Conservation (phyloP, 1,284 basidiomycete species). For the Melanopsichium pennsylvanicum region DNA sequence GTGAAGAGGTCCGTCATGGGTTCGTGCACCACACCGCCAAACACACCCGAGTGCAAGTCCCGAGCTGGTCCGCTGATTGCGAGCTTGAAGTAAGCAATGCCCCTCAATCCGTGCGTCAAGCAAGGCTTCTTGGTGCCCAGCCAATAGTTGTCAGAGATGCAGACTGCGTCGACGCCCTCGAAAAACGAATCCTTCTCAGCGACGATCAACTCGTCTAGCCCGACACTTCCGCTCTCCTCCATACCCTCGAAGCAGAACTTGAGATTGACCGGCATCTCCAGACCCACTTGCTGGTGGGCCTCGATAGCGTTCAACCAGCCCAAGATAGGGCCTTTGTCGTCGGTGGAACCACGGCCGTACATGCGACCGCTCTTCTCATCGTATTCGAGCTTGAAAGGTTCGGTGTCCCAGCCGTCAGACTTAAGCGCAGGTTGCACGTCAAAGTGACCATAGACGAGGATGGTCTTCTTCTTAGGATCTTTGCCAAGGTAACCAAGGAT, state of each 20-base stretch:
- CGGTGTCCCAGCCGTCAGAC: slow-evolving; percentile 81
- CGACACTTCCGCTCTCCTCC: slow-evolving; percentile 95
- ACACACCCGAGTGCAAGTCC: slow-evolving; percentile 84
- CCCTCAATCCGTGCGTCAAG: slow-evolving; percentile 71
- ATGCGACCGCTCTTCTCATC: slow-evolving; percentile 76
- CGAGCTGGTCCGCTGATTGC: slow-evolving; percentile 82
- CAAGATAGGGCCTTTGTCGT: slow-evolving; percentile 68
- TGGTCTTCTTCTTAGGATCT: slow-evolving; percentile 85
- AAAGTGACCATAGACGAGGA: slow-evolving; percentile 79
- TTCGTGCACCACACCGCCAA: slow-evolving; percentile 67
- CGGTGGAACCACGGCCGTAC: slow-evolving; percentile 76
- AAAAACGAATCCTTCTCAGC: slow-evolving; percentile 85
- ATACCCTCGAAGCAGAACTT: slow-evolving; percentile 94
- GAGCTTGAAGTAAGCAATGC: slow-evolving; percentile 87
- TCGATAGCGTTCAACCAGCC: slow-evolving; percentile 96
- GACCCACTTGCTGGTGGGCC: slow-evolving; percentile 77
- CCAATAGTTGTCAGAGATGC: slow-evolving; percentile 73
- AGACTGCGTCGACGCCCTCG: slow-evolving; percentile 89
- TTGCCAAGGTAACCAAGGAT: slow-evolving; percentile 79
- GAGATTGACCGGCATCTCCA: slow-evolving; percentile 90
- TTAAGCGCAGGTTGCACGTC: slow-evolving; percentile 70
- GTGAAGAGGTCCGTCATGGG: slow-evolving; percentile 74
- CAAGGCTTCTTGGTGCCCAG: slow-evolving; percentile 67
- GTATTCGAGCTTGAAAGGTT: slow-evolving; percentile 83
- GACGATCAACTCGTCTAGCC: slow-evolving; percentile 87